Evolutionary conservation across 305 asterid genomes (phyloP), one percentile per base, ranked within the genome.

Genomic region (Fraxinus albicans): DNA sequence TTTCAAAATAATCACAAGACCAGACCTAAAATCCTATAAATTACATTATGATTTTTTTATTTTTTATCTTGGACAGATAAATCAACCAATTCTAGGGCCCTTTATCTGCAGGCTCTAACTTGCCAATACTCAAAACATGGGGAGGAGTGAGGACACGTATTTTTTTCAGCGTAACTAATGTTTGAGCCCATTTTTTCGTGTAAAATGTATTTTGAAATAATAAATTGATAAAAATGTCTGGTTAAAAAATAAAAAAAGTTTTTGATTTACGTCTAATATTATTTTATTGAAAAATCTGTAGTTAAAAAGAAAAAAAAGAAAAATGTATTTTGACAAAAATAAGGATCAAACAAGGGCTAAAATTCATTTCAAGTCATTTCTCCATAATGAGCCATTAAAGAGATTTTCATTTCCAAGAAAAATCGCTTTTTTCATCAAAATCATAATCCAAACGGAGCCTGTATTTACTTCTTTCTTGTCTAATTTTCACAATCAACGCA

Each of bases 331-430:
- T 33, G 35, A 33, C 35, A 33, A 33, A 33, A 33, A 33, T 33
- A 2, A 33, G 6, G 35, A 33, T 33, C 34, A 33, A 33, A 25
- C 1, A 25, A 25, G 4, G 35, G 35, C 35, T 33, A 33, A 33
- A 13, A 58, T 76, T 73, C 73, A 84, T 29, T 84, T 60, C 47
- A 75, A 23, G 70, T 70, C 86, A 80, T 82, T 86, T 88, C 81
- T 79, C 63, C 36, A 81, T 67, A 88, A 82, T 81, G 13, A 47
- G 83, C 85, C 75, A 79, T 89, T 78, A 86, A 87, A 78, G 87
- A 47, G 9, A 81, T 84, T 87, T 84, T 85, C 88, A 86, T 88
- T 90, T 89, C 92, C 91, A 87, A 89, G 81, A 82, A 89, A 77
- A 55, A 79, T 67, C 36, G 3, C 33, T 58, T 25, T 38, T 38